Conservation (phyloP, 2,329 filamentous ascomycete genomes). For the Nemania sp. region DNA sequence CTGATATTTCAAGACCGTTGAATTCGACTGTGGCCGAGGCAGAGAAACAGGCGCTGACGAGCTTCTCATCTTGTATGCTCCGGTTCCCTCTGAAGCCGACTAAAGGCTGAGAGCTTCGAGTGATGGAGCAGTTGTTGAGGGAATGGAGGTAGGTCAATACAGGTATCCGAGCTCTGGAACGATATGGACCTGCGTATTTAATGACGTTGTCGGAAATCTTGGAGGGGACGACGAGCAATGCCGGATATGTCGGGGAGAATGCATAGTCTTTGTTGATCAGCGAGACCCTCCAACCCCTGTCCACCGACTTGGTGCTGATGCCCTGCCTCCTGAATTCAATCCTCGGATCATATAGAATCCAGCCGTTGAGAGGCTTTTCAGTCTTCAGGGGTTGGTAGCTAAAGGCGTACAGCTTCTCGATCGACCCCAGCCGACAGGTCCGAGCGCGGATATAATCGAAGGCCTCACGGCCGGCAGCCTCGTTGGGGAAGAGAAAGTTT, state of each 20-base stretch:
- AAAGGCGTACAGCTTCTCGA: slow-evolving; percentile 93
- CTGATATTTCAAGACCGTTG: slow-evolving; percentile 42
- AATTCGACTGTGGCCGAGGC: slow-evolving; percentile 60
- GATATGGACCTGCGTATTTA: slow-evolving; percentile 88
- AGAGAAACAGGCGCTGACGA: slow-evolving; percentile 90
- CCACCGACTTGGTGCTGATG: slow-evolving; percentile 76
- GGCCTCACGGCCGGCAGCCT: slow-evolving; percentile 76
- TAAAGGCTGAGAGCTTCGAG: slow-evolving; percentile 88
- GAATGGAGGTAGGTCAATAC: slow-evolving; percentile 93
- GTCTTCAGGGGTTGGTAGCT: slow-evolving; percentile 74
- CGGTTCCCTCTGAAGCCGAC: slow-evolving; percentile 85
- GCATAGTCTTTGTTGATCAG: slow-evolving; percentile 86
- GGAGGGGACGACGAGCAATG: slow-evolving; percentile 80
- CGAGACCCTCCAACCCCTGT: slow-evolving; percentile 86
- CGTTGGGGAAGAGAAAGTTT: slow-evolving; percentile 82
- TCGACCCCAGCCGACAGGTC: slow-evolving; percentile 78
- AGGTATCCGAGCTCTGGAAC: slow-evolving; percentile 86
- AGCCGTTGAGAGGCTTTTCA: slow-evolving; percentile 78
- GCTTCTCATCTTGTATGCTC: slow-evolving; percentile 93
- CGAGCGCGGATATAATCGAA: slow-evolving; percentile 84
- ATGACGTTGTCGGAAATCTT: slow-evolving; percentile 96
- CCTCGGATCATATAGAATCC: slow-evolving; percentile 82
- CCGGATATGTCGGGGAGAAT: slow-evolving; percentile 93
- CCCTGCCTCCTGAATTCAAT: slow-evolving; percentile 88
- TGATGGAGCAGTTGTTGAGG: slow-evolving; percentile 95